phyloP scores from a whole-genome alignment of 2,329 filamentous ascomycete species.

The Sporothrix globosa region DNA sequence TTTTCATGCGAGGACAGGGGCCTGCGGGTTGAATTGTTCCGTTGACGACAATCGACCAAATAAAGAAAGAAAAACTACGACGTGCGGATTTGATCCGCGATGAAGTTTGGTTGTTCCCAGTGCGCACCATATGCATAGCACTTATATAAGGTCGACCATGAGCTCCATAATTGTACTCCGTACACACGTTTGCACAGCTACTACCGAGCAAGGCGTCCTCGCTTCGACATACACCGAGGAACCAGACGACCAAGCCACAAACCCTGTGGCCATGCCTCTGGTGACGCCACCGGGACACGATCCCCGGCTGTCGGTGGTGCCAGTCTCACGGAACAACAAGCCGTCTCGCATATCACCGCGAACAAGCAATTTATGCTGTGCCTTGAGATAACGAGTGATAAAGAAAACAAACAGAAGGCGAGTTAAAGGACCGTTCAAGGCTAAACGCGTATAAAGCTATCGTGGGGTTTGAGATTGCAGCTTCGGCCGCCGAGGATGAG shows the following conservation, averaged over 20 bases:
- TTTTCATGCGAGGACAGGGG: slow-evolving; percentile 18
- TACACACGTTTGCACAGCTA: not conserved
- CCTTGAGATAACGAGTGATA: not conserved
- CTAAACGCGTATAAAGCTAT: no score
- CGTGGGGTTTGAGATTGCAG: not conserved
- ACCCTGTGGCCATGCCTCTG: not conserved
- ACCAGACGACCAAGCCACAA: not conserved
- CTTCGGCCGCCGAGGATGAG: not conserved
- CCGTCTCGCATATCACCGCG: not conserved
- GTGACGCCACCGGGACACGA: not conserved
- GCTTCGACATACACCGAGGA: not conserved
- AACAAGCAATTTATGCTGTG: slow-evolving; percentile 5
- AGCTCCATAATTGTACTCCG: not conserved
- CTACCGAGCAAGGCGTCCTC: not conserved
- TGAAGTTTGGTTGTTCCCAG: not conserved
- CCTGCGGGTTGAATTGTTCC: not conserved
- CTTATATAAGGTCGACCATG: not conserved
- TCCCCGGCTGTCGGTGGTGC: not conserved
- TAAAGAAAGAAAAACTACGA: not conserved
- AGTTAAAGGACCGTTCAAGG: not conserved
- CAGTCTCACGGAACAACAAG: not conserved
- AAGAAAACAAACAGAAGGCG: not conserved
- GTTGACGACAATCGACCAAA: not conserved
- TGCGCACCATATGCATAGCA: not conserved
- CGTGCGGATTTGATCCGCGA: slow-evolving; percentile 1